Evolutionary conservation across 2,329 filamentous ascomycete species (phyloP), one percentile per base, ranked within the genome.

Genomic region (Cladosporium halotolerans): DNA sequence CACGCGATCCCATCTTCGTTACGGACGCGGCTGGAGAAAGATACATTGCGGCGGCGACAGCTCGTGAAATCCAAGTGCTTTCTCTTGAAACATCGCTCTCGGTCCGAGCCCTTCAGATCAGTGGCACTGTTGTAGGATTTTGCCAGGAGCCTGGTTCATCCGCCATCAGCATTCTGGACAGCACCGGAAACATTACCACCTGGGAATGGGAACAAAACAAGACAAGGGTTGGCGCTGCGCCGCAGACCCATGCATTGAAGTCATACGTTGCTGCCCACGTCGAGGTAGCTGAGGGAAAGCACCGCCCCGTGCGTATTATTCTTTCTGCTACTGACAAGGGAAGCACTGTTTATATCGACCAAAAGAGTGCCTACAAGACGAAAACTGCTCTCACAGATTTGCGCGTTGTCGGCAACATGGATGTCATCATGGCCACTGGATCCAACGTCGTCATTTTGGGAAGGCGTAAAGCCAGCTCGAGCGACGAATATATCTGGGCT

Each of bases 31-130:
- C 59, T 16, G 58, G 58, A 9, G 57, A 61, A n/a, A 57, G 60
- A 32, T 66, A 58, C 48, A 42, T 68, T 28, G 57, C 67, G 13
- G 60, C 63, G 38, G 63, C 64, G 10, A 68, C 60, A n/a, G 54
- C 58, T 1, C 62, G 61, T 13, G 62, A 67, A 44, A 58, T 66
- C 2, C 64, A 66, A 43, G 52, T 68, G 4, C 54, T 93, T 70
- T 87, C 88, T 1, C 82, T 88, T 31, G 76, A 81, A 58, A 90
- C 89, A 52, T 97, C 93, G 1, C 80, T 95, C 46, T 80, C 95
- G 18, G 76, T 89, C 43, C 84, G 41, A n/a, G 43, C 51, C 8
- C 51, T 47, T 14, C 43, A 53, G n/a, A 7, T 53, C 38, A 36
- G 31, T 3, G 48, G 48, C 31, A 69, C 66, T 9, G 71, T 85